Conservation (phyloP, 2,329 filamentous ascomycete genomes). For the Talaromyces sp. region DNA sequence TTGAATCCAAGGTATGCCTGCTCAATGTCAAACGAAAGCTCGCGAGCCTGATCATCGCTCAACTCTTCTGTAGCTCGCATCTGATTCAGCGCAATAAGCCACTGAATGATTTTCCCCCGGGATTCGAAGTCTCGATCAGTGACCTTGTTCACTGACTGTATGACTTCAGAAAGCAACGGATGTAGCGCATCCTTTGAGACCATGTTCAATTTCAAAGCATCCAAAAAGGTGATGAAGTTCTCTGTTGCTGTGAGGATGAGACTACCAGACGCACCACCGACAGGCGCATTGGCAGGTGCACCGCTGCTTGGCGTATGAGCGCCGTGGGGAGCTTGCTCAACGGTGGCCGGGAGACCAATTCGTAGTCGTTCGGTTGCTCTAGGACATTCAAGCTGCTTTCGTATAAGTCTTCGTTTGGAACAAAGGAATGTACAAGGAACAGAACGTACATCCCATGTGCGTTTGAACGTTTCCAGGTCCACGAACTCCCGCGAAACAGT, state of each 20-base stretch:
- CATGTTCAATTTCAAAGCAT: conserved; percentile 86
- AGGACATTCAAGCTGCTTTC: conserved; percentile 75
- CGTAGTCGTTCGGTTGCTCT: conserved; percentile 87
- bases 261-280: conserved; percentile 46
- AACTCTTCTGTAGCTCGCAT: conserved; percentile 95
- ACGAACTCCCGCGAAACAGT: conserved; percentile 82
- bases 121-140: conserved; percentile 93
- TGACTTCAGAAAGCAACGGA: conserved; percentile 87
- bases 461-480: conserved; percentile 85
- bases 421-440: neutral
- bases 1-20: conserved; percentile 94
- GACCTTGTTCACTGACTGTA: conserved; percentile 95
- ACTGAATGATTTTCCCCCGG: conserved; percentile 95
- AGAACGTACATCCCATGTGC: conserved; percentile 74
- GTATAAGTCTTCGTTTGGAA: neutral
- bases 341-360: conserved; percentile 85
- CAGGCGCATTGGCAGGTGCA: conserved; percentile 19
- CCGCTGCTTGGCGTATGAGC: conserved; percentile 37
- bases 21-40: conserved; percentile 89
- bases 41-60: conserved; percentile 76
- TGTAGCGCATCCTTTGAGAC: conserved; percentile 96
- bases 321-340: conserved; percentile 54
- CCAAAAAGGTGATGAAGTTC: conserved; percentile 97
- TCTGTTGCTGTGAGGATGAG: conserved; percentile 88
- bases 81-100: conserved; percentile 94